Evolutionary conservation across 352 stramenopile genomes (phyloP), one percentile per base, ranked within the genome.

Genomic region (Phytophthora sojae): DNA sequence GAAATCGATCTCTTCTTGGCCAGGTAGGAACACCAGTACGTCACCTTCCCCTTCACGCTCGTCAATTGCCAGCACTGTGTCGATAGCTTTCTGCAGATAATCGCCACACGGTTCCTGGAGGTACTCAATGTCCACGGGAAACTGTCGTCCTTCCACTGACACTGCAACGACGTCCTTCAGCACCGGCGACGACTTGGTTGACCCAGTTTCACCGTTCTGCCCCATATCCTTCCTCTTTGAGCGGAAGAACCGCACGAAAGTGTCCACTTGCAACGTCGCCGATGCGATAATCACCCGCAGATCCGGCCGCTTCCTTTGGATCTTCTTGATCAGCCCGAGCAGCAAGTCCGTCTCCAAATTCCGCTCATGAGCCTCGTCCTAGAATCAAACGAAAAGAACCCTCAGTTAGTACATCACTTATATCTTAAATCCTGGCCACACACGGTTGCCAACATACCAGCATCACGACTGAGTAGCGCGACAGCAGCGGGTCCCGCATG

Each of bases 291-390:
- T 89, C 35, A 99, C 81, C 25, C 96, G 80, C 53, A 99, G 80
- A 66, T 97, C 88, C 0, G 77, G 87, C 30, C 95, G 82, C 64
- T 93, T 92, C 63, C 89, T 80, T 32, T 97, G 85, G 77, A 99
- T 98, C 77, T 99, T 99, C 76, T 99, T 99, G 35, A 99, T 85
- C n/a, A 98, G 67, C 6, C 97, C 96, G 23, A 99, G 81, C 57
- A 99, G 72, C 30, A 98, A 77, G 80, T 99, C 96, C 8, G 90
- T 98, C 77, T 99, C 93, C 8, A 98, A 59, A 59, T 92, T 98
- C 4, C 96, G 80, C 70, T 99, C 95, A 75, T 99, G 97, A 25
- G 95, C 97, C 77, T 99, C 97, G 67, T 99, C 97, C 73, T 93
- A 69, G 55, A 6, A 19, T 39, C 6, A 49, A 50, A 49, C 9